Evolutionary conservation across 768 basidiomycete genomes (phyloP), one percentile per base, ranked within the genome.

Genomic region (Stropharia rugosoannulata): DNA sequence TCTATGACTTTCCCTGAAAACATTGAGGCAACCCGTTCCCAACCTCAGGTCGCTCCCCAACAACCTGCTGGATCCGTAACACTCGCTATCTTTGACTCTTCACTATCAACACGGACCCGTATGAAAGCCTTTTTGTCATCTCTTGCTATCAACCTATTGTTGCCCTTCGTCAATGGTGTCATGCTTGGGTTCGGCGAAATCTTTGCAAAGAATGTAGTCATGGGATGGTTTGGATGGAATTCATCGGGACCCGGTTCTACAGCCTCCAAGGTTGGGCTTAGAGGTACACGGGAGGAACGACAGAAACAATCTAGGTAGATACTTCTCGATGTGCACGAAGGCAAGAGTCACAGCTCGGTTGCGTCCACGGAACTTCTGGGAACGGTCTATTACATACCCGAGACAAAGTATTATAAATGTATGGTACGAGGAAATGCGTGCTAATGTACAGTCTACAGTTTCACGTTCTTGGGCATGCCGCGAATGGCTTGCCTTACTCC

Each of bases 121-220:
- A 64, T 83, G 44, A 82, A 80, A 39, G 89, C 92, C 8, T 68
- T 91, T 49, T 70, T 87, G 51, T 86, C 90, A 13, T 84, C 89
- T 19, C 68, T 94, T 59, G 88, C 89, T 25, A 90, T 96, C 67
- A 95, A 96, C 68, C 68, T 96, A 58, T 67, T 90, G 0, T 78
- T 96, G 38, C 93, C 93, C 0, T 96, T 96, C 69, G 81, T 96
- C 8, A 96, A 95, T 60, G 94, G 93, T 16, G 90, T 96, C 55
- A 96, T 96, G 93, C 83, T 95, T 49, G 93, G 93, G n/a, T 95
- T 95, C 66, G 93, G 93, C 39, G 94, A 96, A 71, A 89, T 96
- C 48, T 93, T 95, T 66, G 93, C 89, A 36, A 89, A 89, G 70
- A 82, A 88, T 43, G 78, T 90, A n/a, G 68, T 90, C 15, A 71